Evolutionary conservation across 192 early-diverging fungal genomes (phyloP).

Genomic region (Backusella westeae): DNA sequence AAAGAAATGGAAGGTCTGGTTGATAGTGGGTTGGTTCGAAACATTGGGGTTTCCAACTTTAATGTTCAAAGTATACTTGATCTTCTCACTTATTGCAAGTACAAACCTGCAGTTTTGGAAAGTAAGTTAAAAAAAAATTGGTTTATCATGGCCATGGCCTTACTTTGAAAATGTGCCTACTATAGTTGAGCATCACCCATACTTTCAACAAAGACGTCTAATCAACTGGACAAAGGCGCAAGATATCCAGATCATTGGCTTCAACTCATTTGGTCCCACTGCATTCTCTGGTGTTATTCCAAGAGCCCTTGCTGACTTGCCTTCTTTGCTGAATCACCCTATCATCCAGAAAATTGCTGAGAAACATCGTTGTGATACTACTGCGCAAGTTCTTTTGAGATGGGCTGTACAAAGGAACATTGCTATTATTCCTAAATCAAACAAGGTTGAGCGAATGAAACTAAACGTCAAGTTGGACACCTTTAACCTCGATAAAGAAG

Average conservation of each 20-base stretch:
- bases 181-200: constrained; percentile 70
- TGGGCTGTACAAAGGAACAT: constrained; percentile 65
- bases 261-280: constrained; percentile 64
- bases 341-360: constrained; percentile 51
- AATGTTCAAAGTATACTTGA: constrained; percentile 44
- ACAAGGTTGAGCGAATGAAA: constrained; percentile 47
- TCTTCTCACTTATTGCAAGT: constrained; percentile 51
- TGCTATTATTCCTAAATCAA: constrained; percentile 68
- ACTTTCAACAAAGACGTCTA: constrained; percentile 62
- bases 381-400: constrained; percentile 61
- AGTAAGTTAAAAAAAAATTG: neutral
- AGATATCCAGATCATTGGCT: constrained; percentile 67
- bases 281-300: constrained; percentile 37
- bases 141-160: no score
- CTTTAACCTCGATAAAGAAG: constrained; percentile 46
- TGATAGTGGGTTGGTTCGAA: constrained; percentile 47
- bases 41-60: constrained; percentile 76
- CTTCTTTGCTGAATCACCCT: constrained; percentile 45
- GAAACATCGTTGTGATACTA: constrained; percentile 36
- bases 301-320: constrained; percentile 22
- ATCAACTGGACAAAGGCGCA: constrained; percentile 56
- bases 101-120: constrained; percentile 71
- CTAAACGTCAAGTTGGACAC: constrained; percentile 50
- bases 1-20: constrained; percentile 69
- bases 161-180: no score